Evolutionary conservation across 805 yeast species (phyloP), one percentile per base, ranked within the genome.

Genomic region (Suhomyces sp.): DNA sequence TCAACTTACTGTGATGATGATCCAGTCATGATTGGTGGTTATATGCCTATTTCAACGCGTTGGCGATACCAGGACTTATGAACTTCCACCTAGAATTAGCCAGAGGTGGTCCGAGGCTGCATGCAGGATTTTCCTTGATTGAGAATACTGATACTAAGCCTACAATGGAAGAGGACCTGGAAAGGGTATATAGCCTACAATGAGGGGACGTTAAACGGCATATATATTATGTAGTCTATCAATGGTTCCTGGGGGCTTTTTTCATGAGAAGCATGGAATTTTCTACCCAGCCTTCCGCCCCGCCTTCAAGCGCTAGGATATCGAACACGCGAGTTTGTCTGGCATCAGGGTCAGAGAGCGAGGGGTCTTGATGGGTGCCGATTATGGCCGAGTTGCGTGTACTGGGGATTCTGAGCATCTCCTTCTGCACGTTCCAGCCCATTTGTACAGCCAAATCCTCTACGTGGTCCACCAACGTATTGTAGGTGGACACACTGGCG

Each of bases 301-400:
- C 97, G 9, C 97, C 97, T 64, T 89, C 96, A 60, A 81, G 73
- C 4, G 81, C 78, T 17, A 93, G 62, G 1, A 89, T 76, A 47
- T 87, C 89, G 57, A 80, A 78, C 1, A 86, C 71, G 37, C 74
- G 58, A 53, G 68, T 73, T 59, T 68, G 73, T 9, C 67, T 58
- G 2, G 65, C 66, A 44, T 73, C 78, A 8, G 44, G 44, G 7
- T 62, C 52, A 35, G 75, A 68, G 35, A 39, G 25, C 20, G n/a
- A n/a, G 21, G 41, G 12, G 41, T 37, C 22, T 37, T 37, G 41
- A n/a, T 75, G 68, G 48, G 80, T 76, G 0, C 96, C 97, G 46
- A 93, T 84, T 13, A 93, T 72, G 0, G 97, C 97, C 1, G 96
- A 90, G 63, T 93, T 93, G 66, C 97, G 75, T 0, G 98, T 93